A percentile compares a stretch with the other conserved stretches of the same genome.
These are phyloP conservation scores for Solanum etuberosum DNA, from an alignment of 257 asterid species.

Conservation along the genomic window DNA sequence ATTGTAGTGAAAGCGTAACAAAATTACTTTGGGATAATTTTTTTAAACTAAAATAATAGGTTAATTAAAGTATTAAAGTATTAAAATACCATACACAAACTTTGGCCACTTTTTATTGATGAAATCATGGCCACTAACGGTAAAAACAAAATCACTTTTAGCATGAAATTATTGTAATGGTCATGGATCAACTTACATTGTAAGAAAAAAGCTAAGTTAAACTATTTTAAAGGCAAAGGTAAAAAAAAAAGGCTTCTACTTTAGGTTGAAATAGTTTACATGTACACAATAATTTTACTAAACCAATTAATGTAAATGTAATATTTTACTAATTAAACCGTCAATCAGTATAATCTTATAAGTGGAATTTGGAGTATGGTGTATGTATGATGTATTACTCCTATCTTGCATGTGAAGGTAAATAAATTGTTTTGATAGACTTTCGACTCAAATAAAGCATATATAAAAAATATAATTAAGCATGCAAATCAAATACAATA, in stretches of 20 bases:
- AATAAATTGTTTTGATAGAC: neutral
- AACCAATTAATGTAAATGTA: neutral
- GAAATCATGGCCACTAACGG: slow-evolving; percentile 2
- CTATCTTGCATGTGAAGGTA: neutral
- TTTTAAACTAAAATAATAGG: neutral
- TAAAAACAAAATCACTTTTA: neutral
- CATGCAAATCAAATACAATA: neutral
- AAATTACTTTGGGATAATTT: neutral
- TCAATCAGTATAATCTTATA: neutral
- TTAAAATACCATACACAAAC: neutral
- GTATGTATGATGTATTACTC: neutral
- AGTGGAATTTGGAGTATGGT: fast-evolving
- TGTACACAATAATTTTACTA: neutral
- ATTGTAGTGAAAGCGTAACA: neutral
- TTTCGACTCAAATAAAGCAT: neutral
- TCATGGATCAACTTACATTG: neutral
- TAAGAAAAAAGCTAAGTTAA: neutral
- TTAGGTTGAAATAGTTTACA: neutral
- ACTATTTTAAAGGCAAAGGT: neutral
- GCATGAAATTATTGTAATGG: neutral
- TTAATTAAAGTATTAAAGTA: neutral
- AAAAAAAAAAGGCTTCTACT: neutral
- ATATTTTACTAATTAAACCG: neutral
- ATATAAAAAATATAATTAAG: neutral
- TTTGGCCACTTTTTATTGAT: neutral